Percentiles rank a stretch among this genome's conserved stretches.
phyloP scores from a whole-genome alignment of 2,329 filamentous ascomycete genomes.

The Pseudocercospora ulei region DNA sequence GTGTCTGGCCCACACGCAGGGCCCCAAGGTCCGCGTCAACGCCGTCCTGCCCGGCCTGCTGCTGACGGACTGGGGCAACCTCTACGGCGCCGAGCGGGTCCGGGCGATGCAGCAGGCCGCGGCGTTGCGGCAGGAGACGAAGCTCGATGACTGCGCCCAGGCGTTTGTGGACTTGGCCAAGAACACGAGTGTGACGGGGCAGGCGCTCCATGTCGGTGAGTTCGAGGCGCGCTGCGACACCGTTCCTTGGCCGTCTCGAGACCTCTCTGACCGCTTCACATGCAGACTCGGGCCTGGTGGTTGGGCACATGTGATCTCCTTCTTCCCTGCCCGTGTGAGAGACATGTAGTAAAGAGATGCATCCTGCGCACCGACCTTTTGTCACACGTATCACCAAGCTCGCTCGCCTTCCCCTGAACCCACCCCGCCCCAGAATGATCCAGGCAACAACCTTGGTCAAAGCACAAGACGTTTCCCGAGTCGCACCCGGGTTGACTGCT shows the following conservation, averaged over 20 bases:
- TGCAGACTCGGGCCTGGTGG: slow-evolving; percentile 18
- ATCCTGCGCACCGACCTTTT: not conserved
- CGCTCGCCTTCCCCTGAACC: not conserved
- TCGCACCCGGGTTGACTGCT: not conserved
- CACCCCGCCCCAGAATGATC: no score
- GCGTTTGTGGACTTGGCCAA: slow-evolving; percentile 48
- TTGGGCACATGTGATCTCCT: slow-evolving; percentile 16
- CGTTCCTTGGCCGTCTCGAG: not conserved
- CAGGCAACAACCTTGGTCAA: not conserved
- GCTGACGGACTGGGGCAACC: slow-evolving; percentile 55
- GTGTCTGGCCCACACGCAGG: slow-evolving; percentile 53
- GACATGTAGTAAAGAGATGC: not conserved
- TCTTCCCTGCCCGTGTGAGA: not conserved
- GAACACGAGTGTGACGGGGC: slow-evolving; percentile 45
- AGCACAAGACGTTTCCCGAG: not conserved
- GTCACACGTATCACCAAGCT: not conserved
- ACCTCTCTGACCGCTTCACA: not conserved
- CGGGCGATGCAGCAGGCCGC: slow-evolving; percentile 47
- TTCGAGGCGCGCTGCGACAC: not conserved
- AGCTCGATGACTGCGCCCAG: slow-evolving; percentile 47
- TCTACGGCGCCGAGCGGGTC: slow-evolving; percentile 46
- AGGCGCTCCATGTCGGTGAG: slow-evolving; percentile 40
- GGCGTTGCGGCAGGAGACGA: slow-evolving; percentile 50
- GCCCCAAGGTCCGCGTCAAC: slow-evolving; percentile 54
- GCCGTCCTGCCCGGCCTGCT: slow-evolving; percentile 55